phyloP scores from a whole-genome alignment of 2,329 filamentous ascomycete species.

The Apiospora sp. region DNA sequence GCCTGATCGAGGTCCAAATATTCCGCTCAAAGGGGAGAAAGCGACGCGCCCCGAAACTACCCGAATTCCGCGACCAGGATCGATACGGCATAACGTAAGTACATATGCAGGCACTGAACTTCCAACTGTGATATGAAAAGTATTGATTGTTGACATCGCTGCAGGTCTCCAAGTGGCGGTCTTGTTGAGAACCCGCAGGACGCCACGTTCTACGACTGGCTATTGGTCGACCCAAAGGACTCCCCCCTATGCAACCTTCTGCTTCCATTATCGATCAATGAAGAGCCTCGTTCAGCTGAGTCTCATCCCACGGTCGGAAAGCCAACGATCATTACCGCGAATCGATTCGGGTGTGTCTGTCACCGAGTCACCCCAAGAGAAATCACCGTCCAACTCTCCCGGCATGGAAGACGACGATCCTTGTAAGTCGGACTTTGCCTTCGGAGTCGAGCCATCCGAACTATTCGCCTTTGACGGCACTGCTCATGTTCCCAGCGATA shows the following conservation, averaged over 20 bases:
- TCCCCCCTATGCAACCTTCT: constrained; percentile 60
- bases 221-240: constrained; percentile 59
- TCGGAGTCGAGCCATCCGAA: constrained; percentile 30
- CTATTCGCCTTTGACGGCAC: constrained; percentile 29
- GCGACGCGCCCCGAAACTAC: constrained; percentile 50
- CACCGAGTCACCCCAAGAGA: background rate
- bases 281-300: constrained; percentile 56
- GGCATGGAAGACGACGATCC: background rate
- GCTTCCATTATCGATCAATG: constrained; percentile 65
- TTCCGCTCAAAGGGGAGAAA: constrained; percentile 60
- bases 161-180: constrained; percentile 60
- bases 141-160: background rate
- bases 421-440: constrained; percentile 30
- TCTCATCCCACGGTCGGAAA: constrained; percentile 48
- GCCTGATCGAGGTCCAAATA: constrained; percentile 61
- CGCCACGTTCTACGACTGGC: constrained; percentile 60
- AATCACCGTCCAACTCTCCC: constrained; percentile 4
- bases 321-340: constrained; percentile 21
- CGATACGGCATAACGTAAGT: constrained; percentile 63
- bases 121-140: background rate
- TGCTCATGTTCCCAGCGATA: background rate
- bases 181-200: constrained; percentile 60
- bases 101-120: background rate
- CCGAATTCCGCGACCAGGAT: constrained; percentile 55
- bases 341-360: background rate